Percentiles rank a stretch among this genome's conserved stretches.
Evolutionary conservation across 371 early-diverging fungal species (phyloP).

Genomic region (Mortierella sp.): DNA sequence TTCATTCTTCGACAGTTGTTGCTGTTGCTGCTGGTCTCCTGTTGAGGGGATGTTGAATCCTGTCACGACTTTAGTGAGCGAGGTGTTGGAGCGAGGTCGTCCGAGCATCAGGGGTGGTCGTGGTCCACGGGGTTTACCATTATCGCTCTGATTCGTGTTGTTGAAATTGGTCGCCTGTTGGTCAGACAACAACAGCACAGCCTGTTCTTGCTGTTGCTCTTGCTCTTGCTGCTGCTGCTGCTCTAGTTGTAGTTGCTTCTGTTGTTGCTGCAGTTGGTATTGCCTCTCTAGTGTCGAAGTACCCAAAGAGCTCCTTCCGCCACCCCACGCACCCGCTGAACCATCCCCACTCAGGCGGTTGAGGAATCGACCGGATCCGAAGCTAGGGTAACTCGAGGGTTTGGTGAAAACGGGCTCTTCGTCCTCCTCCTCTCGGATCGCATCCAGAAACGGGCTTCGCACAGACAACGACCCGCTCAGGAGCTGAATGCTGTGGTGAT

Average conservation of each 20-base stretch:
- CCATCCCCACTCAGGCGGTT: slow-evolving; percentile 35
- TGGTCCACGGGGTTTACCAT: slow-evolving; percentile 52
- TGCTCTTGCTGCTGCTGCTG: slow-evolving; percentile 5
- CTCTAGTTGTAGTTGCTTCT: slow-evolving; percentile 9
- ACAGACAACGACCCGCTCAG: slow-evolving; percentile 56
- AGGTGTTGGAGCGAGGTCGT: slow-evolving; percentile 44
- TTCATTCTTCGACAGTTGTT: not conserved
- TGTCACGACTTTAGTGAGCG: slow-evolving; percentile 31
- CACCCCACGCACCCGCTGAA: slow-evolving; percentile 22
- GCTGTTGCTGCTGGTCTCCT: not conserved
- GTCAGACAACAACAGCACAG: not conserved
- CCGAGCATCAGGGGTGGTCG: slow-evolving; percentile 44
- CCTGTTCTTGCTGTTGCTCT: slow-evolving; percentile 4
- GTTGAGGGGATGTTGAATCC: slow-evolving; percentile 34
- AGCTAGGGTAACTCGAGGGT: slow-evolving; percentile 49
- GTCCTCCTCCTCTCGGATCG: slow-evolving; percentile 54
- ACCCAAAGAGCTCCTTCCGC: slow-evolving; percentile 13
- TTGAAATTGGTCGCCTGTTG: slow-evolving; percentile 38
- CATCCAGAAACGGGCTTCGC: slow-evolving; percentile 51
- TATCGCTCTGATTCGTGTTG: slow-evolving; percentile 38
- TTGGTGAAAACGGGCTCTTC: slow-evolving; percentile 49
- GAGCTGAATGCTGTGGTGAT: slow-evolving; percentile 49
- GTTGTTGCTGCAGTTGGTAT: slow-evolving; percentile 17
- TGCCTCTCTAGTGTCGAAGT: slow-evolving; percentile 15
- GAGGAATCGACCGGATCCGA: slow-evolving; percentile 32